Percentiles rank a stretch among this genome's conserved stretches.
These are phyloP conservation scores for Echinosophora koreensis DNA, from an alignment of 306 rosid species.

Conservation along the genomic window DNA sequence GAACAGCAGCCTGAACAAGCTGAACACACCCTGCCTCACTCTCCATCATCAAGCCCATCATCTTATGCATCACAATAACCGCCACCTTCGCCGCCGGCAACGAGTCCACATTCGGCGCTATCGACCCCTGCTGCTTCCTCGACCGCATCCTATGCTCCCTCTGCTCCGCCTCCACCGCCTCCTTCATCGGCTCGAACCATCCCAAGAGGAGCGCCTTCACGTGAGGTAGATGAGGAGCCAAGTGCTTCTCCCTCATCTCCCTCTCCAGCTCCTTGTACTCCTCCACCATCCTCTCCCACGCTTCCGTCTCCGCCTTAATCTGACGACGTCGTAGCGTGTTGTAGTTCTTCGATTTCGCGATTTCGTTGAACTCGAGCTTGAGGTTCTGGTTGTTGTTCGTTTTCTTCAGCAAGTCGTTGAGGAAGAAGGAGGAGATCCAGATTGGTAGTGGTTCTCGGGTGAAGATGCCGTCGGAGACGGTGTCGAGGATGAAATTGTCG, in stretches of 20 bases:
- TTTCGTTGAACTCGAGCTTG: slow-evolving; percentile 57
- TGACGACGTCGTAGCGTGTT: slow-evolving; percentile 76
- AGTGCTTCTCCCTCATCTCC: slow-evolving; percentile 72
- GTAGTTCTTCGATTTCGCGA: slow-evolving; percentile 54
- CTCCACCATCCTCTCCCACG: slow-evolving; percentile 87
- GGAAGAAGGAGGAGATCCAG: slow-evolving; percentile 71
- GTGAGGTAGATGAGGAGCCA: slow-evolving; percentile 82
- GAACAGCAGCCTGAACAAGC: slow-evolving; percentile 86
- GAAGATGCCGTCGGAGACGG: slow-evolving; percentile 50
- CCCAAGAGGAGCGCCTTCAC: slow-evolving; percentile 73
- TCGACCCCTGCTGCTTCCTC: slow-evolving; percentile 66
- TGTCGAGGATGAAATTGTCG: slow-evolving; percentile 56
- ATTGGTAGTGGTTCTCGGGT: slow-evolving; percentile 82
- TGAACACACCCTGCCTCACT: slow-evolving; percentile 75
- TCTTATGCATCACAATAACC: slow-evolving; percentile 88
- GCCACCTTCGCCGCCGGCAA: slow-evolving; percentile 82
- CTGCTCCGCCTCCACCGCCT: slow-evolving; percentile 77
- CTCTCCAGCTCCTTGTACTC: slow-evolving; percentile 76
- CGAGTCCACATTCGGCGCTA: slow-evolving; percentile 70
- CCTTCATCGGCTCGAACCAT: slow-evolving; percentile 86
- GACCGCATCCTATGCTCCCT: slow-evolving; percentile 52
- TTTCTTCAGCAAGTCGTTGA: slow-evolving; percentile 58
- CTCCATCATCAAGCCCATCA: slow-evolving; percentile 79
- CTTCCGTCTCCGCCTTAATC: slow-evolving; percentile 84
- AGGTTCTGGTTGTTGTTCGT: slow-evolving; percentile 35